These are phyloP conservation scores for Paulownia fortunei DNA, from an alignment of 257 asterid species.

Conservation along the genomic window DNA sequence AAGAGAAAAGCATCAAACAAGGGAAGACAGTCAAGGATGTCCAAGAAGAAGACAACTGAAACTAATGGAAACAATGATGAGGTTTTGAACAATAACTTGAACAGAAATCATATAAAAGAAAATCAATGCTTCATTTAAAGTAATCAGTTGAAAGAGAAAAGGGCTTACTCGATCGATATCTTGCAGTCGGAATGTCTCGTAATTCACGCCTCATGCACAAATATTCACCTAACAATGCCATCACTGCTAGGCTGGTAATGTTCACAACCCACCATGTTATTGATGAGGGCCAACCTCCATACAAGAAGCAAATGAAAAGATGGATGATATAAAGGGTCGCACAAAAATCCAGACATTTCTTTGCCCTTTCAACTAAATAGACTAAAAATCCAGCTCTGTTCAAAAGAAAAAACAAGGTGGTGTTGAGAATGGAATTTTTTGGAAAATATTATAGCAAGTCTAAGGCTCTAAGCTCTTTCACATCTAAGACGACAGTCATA, in stretches of 20 bases:
- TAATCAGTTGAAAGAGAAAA: constrained; percentile 9
- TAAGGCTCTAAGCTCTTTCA: constrained; percentile 1
- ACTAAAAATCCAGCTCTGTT: constrained; percentile 82
- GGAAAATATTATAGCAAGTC: constrained; percentile 19
- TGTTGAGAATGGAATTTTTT: constrained; percentile 23
- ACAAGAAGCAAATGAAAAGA: constrained; percentile 69
- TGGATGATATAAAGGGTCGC: constrained; percentile 83
- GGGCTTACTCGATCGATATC: constrained; percentile 82
- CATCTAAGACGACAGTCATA: constrained; percentile 8
- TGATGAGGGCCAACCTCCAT: constrained; percentile 97
- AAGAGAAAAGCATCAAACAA: not conserved
- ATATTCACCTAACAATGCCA: constrained; percentile 85
- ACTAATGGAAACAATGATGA: not conserved
- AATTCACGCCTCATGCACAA: constrained; percentile 82
- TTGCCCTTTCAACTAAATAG: constrained; percentile 87
- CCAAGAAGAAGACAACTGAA: not conserved
- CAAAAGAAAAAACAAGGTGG: constrained; percentile 4
- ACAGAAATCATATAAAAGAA: not conserved
- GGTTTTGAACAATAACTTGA: not conserved
- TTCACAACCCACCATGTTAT: constrained; percentile 94
- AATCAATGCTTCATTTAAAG: constrained; percentile 6
- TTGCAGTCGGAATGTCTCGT: constrained; percentile 81
- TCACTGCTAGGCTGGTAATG: constrained; percentile 73
- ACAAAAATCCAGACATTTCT: constrained; percentile 90
- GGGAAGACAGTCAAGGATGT: not conserved